Conservation (phyloP, 352 stramenopile species). For the Hyaloperonospora arabidopsidis region DNA sequence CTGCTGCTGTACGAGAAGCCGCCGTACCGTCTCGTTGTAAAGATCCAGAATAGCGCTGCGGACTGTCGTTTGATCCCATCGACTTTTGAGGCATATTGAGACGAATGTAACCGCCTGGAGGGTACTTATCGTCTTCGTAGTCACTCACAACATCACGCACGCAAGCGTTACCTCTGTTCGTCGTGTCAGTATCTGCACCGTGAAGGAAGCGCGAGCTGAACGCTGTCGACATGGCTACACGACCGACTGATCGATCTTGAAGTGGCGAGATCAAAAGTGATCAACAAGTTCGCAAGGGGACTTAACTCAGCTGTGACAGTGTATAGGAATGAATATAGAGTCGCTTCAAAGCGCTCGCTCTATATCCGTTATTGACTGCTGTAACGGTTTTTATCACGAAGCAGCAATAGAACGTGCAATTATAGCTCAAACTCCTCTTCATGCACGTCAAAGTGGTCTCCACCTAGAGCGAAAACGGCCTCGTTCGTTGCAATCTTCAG, state of each 20-base stretch:
- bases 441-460: constrained; percentile 40
- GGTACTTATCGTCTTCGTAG: constrained; percentile 40
- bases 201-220: constrained; percentile 33
- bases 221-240: constrained; percentile 4
- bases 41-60: constrained; percentile 3
- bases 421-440: constrained; percentile 51
- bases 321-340: too few relatives aligned
- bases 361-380: background rate
- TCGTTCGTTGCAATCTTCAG: constrained; percentile 37
- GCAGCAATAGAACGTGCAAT: background rate
- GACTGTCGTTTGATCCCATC: constrained; percentile 14
- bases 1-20: too few relatives aligned
- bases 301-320: background rate
- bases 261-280: constrained; percentile 7
- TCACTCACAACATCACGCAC: constrained; percentile 58
- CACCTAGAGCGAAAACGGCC: constrained; percentile 26
- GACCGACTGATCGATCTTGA: constrained; percentile 7
- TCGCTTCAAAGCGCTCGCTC: too few relatives aligned
- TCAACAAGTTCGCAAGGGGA: constrained; percentile 1
- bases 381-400: background rate
- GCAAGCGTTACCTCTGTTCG: constrained; percentile 20
- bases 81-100: constrained; percentile 11
- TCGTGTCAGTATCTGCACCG: constrained; percentile 9
- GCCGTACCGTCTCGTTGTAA: constrained; percentile 5
- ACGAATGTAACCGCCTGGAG: constrained; percentile 17